These are phyloP conservation scores for Incumbomyces lentus DNA, from an alignment of 2,329 filamentous ascomycete genomes.

Conservation along the genomic window DNA sequence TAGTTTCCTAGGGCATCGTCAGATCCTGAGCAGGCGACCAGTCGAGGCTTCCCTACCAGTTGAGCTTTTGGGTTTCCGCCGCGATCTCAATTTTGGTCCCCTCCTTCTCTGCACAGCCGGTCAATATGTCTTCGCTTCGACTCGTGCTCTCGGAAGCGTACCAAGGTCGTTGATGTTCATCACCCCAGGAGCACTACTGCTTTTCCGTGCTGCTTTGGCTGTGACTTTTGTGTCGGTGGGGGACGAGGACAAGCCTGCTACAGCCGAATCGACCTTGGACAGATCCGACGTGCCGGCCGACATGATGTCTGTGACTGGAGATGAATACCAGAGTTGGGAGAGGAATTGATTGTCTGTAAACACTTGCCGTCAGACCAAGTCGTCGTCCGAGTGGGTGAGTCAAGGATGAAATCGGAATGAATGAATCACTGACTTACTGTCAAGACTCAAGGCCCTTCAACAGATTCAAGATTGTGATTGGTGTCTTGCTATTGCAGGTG, in stretches of 20 bases:
- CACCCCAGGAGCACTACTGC: conserved; percentile 63
- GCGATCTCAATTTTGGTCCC: conserved; percentile 62
- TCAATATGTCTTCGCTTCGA: conserved; percentile 3
- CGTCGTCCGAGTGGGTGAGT: too few relatives aligned
- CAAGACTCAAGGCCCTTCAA: not conserved
- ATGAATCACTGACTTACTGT: conserved; percentile 3
- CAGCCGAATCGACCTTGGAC: conserved; percentile 83
- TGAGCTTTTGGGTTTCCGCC: conserved; percentile 73
- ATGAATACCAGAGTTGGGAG: not conserved
- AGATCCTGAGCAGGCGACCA: not conserved
- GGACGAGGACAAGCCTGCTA: conserved; percentile 64
- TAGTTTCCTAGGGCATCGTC: conserved; percentile 60
- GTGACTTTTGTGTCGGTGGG: conserved; percentile 46
- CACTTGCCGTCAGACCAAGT: too few relatives aligned
- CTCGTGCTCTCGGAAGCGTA: conserved; percentile 36
- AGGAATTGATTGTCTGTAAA: not conserved
- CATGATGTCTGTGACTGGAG: conserved; percentile 12
- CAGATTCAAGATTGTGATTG: conserved; percentile 1
- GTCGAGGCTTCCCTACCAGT: conserved; percentile 54
- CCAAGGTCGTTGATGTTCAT: conserved; percentile 78
- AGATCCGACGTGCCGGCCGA: conserved; percentile 22
- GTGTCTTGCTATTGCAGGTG: conserved; percentile 1
- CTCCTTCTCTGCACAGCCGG: conserved; percentile 52
- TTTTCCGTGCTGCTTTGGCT: conserved; percentile 52
- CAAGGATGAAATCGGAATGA: too few relatives aligned